phyloP scores from a whole-genome alignment of 176 grass and related monocot genomes.

The Triticum aestivum region IWGSC_CS_RefSeq_v2.1 NC_057806.1:600479845-600480344 shows the following conservation, averaged over 20 bases:
- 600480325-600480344: too few species aligned
- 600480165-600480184: too few species aligned
- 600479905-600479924: not conserved
- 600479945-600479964: not conserved
- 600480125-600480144: not conserved
- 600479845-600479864: not conserved
- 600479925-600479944: not conserved
- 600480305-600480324: not conserved
- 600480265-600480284: not conserved
- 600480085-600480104: not conserved
- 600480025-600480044: too few species aligned
- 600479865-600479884: constrained; percentile 19
- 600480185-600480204: too few species aligned
- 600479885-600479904: not conserved
- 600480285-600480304: not conserved
- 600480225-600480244: too few species aligned
- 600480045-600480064: not conserved
- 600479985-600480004: not conserved
- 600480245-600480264: too few species aligned
- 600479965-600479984: not conserved
- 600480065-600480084: too few species aligned
- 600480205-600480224: too few species aligned
- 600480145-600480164: not conserved
- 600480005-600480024: constrained; percentile 16
- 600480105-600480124: not conserved